These are phyloP conservation scores for Cryphonectria parasitica DNA, from an alignment of 2,329 filamentous ascomycete genomes.

Conservation along the genomic window DNA sequence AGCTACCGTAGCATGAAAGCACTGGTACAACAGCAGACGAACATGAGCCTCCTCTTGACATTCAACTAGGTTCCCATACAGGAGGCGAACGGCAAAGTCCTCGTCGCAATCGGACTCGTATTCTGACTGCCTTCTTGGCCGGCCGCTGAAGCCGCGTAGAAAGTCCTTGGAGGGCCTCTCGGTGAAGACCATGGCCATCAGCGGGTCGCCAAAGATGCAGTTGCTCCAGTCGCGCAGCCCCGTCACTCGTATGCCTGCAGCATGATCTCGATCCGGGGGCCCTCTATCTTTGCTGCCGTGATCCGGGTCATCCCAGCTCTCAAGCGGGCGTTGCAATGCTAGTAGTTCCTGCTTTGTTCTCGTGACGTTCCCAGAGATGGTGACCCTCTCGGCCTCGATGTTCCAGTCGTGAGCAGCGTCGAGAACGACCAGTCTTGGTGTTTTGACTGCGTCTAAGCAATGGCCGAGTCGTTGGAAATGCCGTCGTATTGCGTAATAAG, in stretches of 20 bases:
- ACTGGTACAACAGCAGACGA: conserved; percentile 60
- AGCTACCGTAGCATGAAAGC: conserved; percentile 57
- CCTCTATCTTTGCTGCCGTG: conserved; percentile 15
- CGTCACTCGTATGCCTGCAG: conserved; percentile 42
- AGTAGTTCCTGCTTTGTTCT: conserved; percentile 6
- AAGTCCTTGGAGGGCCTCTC: conserved; percentile 49
- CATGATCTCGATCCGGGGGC: conserved; percentile 5
- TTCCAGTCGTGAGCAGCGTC: conserved; percentile 56
- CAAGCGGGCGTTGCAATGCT: neutral
- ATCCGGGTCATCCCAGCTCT: conserved; percentile 24
- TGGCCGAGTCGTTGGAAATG: conserved; percentile 55
- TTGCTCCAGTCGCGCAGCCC: conserved; percentile 64
- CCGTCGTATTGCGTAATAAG: conserved; percentile 57
- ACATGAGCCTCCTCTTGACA: conserved; percentile 48
- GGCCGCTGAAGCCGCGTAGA: conserved; percentile 49
- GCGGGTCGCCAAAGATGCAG: conserved; percentile 62
- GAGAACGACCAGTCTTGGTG: conserved; percentile 57
- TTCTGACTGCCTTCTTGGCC: conserved; percentile 8
- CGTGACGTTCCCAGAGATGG: neutral
- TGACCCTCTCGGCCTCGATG: conserved; percentile 45
- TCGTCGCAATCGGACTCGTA: conserved; percentile 30
- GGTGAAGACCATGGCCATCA: conserved; percentile 56
- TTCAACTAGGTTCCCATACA: conserved; percentile 42
- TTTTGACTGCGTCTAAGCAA: conserved; percentile 55
- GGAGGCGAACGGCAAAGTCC: conserved; percentile 8